Conservation (phyloP, 2,329 filamentous ascomycete genomes). For the Sporothrix humicola region DNA sequence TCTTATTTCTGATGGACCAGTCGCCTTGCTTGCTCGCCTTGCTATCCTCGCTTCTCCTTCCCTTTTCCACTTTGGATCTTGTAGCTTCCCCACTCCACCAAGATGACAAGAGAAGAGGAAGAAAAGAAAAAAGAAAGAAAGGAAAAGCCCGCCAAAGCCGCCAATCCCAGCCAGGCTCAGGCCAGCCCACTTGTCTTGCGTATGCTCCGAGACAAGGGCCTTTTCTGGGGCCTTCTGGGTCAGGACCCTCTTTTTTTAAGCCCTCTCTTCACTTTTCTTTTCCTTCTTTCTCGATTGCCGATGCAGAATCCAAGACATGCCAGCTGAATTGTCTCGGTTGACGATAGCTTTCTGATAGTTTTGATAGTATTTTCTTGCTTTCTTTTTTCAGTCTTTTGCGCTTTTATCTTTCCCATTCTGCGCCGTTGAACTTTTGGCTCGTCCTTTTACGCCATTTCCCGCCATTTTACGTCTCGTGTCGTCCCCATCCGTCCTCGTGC, state of each 20-base stretch:
- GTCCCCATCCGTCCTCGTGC: too few relatives aligned
- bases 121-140: too few relatives aligned
- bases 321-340: not conserved
- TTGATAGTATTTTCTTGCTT: not conserved
- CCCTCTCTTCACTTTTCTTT: too few relatives aligned
- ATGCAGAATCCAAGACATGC: not conserved
- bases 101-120: too few relatives aligned
- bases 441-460: too few relatives aligned
- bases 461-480: too few relatives aligned
- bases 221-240: too few relatives aligned
- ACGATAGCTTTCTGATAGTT: not conserved
- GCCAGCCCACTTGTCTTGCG: constrained; percentile 1
- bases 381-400: not conserved
- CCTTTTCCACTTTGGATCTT: constrained; percentile 2
- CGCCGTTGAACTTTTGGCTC: not conserved
- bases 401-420: not conserved
- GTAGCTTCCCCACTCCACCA: not conserved
- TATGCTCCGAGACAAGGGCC: constrained; percentile 11
- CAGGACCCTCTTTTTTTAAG: too few relatives aligned
- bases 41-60: not conserved
- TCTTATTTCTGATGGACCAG: not conserved
- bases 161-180: not conserved
- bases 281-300: not conserved
- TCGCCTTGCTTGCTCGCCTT: not conserved
- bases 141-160: too few relatives aligned